Conservation (phyloP, 176 grass and related monocot genomes). For the Raddia guianensis region DNA sequence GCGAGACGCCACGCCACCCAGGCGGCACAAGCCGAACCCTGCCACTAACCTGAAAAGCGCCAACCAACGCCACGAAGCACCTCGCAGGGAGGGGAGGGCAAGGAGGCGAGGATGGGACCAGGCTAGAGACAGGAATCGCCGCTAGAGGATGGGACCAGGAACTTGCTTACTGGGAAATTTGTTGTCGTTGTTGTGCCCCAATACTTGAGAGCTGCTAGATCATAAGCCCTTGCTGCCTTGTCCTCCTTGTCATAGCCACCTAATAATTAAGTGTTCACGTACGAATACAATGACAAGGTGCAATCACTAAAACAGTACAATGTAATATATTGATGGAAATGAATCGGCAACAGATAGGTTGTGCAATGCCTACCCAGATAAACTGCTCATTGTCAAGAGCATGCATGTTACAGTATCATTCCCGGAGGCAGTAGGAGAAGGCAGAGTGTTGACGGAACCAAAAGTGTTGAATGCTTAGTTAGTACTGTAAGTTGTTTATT, state of each 20-base stretch:
- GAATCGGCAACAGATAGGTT: neutral
- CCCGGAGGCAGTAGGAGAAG: neutral
- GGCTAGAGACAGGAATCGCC: too few relatives aligned
- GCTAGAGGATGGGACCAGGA: too few relatives aligned
- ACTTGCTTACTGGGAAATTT: slow-evolving; percentile 61
- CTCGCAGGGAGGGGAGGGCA: too few relatives aligned
- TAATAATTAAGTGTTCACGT: slow-evolving; percentile 36
- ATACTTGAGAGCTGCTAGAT: slow-evolving; percentile 80
- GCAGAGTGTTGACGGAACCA: neutral
- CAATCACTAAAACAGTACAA: neutral
- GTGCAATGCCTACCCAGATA: slow-evolving; percentile 60
- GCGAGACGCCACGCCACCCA: too few relatives aligned
- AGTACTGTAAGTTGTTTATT: slow-evolving; percentile 13
- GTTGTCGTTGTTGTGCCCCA: slow-evolving; percentile 72
- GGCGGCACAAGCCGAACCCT: too few relatives aligned
- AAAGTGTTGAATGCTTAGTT: slow-evolving; percentile 22
- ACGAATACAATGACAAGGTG: neutral
- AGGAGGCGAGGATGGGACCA: too few relatives aligned
- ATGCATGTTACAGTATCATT: slow-evolving; percentile 28
- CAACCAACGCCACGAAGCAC: too few relatives aligned
- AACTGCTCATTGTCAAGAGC: slow-evolving; percentile 45
- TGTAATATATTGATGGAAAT: neutral
- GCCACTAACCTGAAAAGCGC: too few relatives aligned
- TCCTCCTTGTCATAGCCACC: slow-evolving; percentile 77
- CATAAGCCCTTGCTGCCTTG: slow-evolving; percentile 78